These are phyloP conservation scores for Xylaria castorea DNA, from an alignment of 495 filamentous ascomycete species.

Conservation along the genomic window DNA sequence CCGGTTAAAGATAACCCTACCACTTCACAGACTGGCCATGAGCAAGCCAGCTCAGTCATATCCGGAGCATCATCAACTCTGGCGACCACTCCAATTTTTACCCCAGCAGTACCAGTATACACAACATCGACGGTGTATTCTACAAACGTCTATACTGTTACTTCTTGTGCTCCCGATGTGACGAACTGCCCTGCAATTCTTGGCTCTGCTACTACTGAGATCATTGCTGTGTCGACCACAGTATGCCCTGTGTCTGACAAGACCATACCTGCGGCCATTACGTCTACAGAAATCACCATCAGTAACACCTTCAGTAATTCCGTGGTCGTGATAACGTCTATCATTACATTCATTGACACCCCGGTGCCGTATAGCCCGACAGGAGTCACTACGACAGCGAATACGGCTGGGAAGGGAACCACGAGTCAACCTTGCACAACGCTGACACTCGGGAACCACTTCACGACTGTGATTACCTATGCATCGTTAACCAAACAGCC, in stretches of 20 bases:
- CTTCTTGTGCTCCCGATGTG: constrained; percentile 57
- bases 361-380: constrained; percentile 25
- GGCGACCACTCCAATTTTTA: constrained; percentile 7
- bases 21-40: constrained; percentile 10
- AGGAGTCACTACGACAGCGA: background rate
- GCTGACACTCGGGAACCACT: constrained; percentile 35
- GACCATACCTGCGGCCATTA: constrained; percentile 16
- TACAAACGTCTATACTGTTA: constrained; percentile 60
- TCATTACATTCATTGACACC: constrained; percentile 40
- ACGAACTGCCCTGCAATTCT: constrained; percentile 59
- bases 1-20: constrained; percentile 42
- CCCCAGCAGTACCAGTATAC: constrained; percentile 27
- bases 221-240: constrained; percentile 39
- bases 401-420: background rate
- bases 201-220: constrained; percentile 39
- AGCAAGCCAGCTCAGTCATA: constrained; percentile 29
- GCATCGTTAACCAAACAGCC: constrained; percentile 30
- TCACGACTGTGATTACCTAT: constrained; percentile 37
- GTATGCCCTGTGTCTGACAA: constrained; percentile 38
- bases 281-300: constrained; percentile 53
- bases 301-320: constrained; percentile 60
- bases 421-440: constrained; percentile 33
- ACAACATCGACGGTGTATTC: constrained; percentile 57
- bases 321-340: constrained; percentile 56
- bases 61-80: constrained; percentile 38